These are phyloP conservation scores for Apiospora marii DNA, from an alignment of 2,329 filamentous ascomycete genomes.

Conservation along the genomic window DNA sequence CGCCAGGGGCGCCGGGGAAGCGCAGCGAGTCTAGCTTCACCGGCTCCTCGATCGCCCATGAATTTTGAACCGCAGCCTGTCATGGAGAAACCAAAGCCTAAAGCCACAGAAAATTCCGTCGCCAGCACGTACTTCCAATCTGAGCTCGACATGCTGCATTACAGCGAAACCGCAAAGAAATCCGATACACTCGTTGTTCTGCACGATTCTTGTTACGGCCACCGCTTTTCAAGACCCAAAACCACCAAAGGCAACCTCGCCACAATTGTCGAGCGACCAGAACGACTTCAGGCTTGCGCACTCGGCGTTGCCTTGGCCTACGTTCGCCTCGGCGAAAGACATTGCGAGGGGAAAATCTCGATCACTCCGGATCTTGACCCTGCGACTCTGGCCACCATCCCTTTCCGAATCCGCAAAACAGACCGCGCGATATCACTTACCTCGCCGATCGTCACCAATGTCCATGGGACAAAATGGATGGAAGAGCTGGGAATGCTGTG, in stretches of 20 bases:
- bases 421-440: conserved; percentile 73
- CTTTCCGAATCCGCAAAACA: conserved; percentile 88
- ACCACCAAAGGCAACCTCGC: conserved; percentile 74
- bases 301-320: conserved; percentile 88
- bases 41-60: conserved; percentile 39
- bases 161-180: conserved; percentile 47
- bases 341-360: conserved; percentile 74
- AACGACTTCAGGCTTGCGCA: conserved; percentile 84
- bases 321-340: conserved; percentile 84
- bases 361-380: conserved; percentile 69
- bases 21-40: conserved; percentile 53
- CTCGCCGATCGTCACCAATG: conserved; percentile 83
- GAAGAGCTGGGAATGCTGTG: conserved; percentile 88
- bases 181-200: conserved; percentile 81
- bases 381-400: conserved; percentile 64
- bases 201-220: conserved; percentile 94
- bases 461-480: conserved; percentile 95
- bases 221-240: conserved; percentile 85
- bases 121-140: conserved; percentile 73
- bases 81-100: conserved; percentile 46
- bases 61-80: conserved; percentile 31
- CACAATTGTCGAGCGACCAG: conserved; percentile 91
- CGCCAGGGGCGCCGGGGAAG: conserved; percentile 61
- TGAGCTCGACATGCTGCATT: conserved; percentile 72
- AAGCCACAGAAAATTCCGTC: conserved; percentile 61